Evolutionary conservation across 345 rosid genomes (phyloP).

Genomic region (Cardamine resedifolia): DNA sequence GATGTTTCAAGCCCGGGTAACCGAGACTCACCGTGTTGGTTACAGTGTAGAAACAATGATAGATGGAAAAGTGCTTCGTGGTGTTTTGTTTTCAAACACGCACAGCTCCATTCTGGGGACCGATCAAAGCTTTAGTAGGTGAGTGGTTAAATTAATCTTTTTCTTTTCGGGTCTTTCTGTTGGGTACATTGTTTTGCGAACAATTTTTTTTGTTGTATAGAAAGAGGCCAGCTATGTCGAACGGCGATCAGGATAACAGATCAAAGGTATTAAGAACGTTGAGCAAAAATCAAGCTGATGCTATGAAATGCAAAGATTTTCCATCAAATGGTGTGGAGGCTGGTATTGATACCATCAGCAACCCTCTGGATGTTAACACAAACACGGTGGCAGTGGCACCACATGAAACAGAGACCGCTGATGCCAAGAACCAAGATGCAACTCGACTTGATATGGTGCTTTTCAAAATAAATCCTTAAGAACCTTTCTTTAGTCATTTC

Average conservation of each 20-base stretch:
- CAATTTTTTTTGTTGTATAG: constrained; percentile 8
- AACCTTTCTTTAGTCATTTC: constrained; percentile 3
- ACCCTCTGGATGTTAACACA: constrained; percentile 23
- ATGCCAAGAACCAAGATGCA: constrained; percentile 20
- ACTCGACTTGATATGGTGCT: constrained; percentile 28
- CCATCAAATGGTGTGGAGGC: constrained; percentile 22
- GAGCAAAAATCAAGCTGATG: constrained; percentile 25
- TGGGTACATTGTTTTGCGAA: constrained; percentile 20
- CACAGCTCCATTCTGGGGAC: constrained; percentile 38
- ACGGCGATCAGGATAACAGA: constrained; percentile 28
- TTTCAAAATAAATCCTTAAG: constrained; percentile 1
- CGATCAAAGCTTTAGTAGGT: constrained; percentile 31
- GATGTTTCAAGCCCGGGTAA: constrained; percentile 79
- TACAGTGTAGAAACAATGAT: constrained; percentile 80
- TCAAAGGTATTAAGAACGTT: constrained; percentile 26
- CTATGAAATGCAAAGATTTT: constrained; percentile 14
- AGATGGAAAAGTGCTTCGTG: constrained; percentile 84
- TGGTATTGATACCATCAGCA: constrained; percentile 17
- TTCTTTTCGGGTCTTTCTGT: not conserved
- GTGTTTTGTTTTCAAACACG: constrained; percentile 76
- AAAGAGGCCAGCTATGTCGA: constrained; percentile 35
- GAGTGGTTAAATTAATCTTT: constrained; percentile 1
- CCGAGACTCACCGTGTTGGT: constrained; percentile 70
- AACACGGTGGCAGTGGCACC: constrained; percentile 18
- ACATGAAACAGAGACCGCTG: constrained; percentile 22